Conservation (phyloP, 2,329 filamentous ascomycete species). For the Seiridium cupressi region DNA sequence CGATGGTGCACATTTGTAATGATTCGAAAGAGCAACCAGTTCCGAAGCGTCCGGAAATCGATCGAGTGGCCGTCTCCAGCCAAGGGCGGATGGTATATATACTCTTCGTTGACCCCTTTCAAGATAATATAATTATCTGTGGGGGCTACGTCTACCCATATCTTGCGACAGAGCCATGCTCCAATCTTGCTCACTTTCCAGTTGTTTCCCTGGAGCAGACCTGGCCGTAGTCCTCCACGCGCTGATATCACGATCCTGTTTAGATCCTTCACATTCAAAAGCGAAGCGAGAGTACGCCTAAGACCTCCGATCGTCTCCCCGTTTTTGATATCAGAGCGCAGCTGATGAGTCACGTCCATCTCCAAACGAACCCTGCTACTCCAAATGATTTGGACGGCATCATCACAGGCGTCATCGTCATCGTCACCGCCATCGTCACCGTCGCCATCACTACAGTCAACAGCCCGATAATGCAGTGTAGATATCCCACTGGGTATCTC, state of each 20-base stretch:
- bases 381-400: slow-evolving; percentile 15
- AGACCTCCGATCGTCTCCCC: slow-evolving; percentile 27
- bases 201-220: slow-evolving; percentile 27
- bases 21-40: slow-evolving; percentile 14
- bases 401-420: slow-evolving; percentile 17
- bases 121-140: slow-evolving; percentile 23
- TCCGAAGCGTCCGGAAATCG: slow-evolving; percentile 14
- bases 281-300: slow-evolving; percentile 19
- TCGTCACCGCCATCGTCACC: slow-evolving; percentile 16
- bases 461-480: slow-evolving; percentile 17
- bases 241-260: slow-evolving; percentile 27
- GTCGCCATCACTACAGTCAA: slow-evolving; percentile 13
- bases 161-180: slow-evolving; percentile 29
- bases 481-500: slow-evolving; percentile 13
- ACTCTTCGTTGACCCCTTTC: slow-evolving; percentile 28
- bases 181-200: slow-evolving; percentile 28
- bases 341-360: slow-evolving; percentile 10
- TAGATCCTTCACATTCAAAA: slow-evolving; percentile 20
- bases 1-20: slow-evolving; percentile 13
- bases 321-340: slow-evolving; percentile 16
- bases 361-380: slow-evolving; percentile 1
- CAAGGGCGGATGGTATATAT: slow-evolving; percentile 26
- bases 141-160: slow-evolving; percentile 23
- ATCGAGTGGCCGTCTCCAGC: slow-evolving; percentile 8
- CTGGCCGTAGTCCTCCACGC: slow-evolving; percentile 26